Base-by-base conservation (phyloP, 768 basidiomycete genomes). In the Postia placenta region DNA sequence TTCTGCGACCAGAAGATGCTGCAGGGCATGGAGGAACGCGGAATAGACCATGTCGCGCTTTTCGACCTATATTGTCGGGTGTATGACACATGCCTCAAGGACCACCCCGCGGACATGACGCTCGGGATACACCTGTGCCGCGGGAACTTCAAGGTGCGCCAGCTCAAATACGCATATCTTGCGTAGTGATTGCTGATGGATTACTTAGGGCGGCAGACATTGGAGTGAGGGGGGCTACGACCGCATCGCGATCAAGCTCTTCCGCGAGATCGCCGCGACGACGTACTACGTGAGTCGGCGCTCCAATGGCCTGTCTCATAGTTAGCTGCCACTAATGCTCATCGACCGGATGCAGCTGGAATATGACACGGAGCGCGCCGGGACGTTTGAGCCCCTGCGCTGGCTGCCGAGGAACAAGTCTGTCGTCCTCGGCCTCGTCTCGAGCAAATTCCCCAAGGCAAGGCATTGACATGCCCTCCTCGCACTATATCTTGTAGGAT, bases 31-130 rank as follows among this genome's bases (percentile, higher is more conserved):
- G 71, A 74, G 58, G 71, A 69, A 20, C 76, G 74, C 35, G 79
- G 77, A 0, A 70, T 79, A n/a, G 81, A 89, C 64, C 74, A 79
- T 15, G 79, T 78, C 45, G 74, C 74, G 2, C 71, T 89, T 36
- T 70, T 90, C n/a, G 78, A 86, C 50, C 77, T 78, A 63, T 86
- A 69, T 51, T 79, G 85, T 61, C 72, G 76, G 42, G 76, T 80
- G 20, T 81, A 83, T 70, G 81, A 78, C 61, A 60, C 73, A 15
- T 73, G 76, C 53, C 72, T 80, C 1, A 64, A 71, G 51, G 74
- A 68, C 39, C 71, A 77, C 22, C 81, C 81, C 6, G 60, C 59
- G 41, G 80, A 83, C 62, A 64, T 84, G 54, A 74, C 65, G 38
- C 63, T 80, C 25, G 74, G 79, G 20, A 57, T 83, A 26, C 82